These are phyloP conservation scores for Agastache rugosa DNA, from an alignment of 257 asterid species.

Conservation along the genomic window DNA sequence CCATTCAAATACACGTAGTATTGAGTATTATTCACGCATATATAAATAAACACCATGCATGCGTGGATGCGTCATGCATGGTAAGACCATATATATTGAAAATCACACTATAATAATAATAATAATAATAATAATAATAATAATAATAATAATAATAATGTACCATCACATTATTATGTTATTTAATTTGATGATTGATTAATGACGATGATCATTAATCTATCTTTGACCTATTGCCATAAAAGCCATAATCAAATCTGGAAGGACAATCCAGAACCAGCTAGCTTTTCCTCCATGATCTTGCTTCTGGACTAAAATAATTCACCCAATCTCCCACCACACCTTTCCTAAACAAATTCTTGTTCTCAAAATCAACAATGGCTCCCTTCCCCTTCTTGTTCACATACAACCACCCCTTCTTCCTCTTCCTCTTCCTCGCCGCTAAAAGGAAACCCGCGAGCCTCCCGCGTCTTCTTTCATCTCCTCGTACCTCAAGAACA, in stretches of 20 bases:
- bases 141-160: neutral
- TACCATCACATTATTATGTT: neutral
- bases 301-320: constrained; percentile 37
- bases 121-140: neutral
- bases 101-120: neutral
- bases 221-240: neutral
- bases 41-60: neutral
- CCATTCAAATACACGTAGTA: too few species aligned
- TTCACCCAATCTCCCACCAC: constrained; percentile 65
- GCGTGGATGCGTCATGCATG: neutral
- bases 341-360: constrained; percentile 55
- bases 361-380: constrained; percentile 37
- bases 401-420: constrained; percentile 47
- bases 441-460: constrained; percentile 52
- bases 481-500: constrained; percentile 63
- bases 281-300: constrained; percentile 45
- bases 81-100: neutral
- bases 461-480: constrained; percentile 45
- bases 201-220: constrained; percentile 2
- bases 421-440: constrained; percentile 44
- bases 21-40: too few species aligned
- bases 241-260: constrained; percentile 20
- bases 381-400: constrained; percentile 47
- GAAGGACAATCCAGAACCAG: constrained; percentile 42
- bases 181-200: neutral